Base-by-base conservation (phyloP, 768 basidiomycete species). In the Cystofilobasidium macerans region DNA sequence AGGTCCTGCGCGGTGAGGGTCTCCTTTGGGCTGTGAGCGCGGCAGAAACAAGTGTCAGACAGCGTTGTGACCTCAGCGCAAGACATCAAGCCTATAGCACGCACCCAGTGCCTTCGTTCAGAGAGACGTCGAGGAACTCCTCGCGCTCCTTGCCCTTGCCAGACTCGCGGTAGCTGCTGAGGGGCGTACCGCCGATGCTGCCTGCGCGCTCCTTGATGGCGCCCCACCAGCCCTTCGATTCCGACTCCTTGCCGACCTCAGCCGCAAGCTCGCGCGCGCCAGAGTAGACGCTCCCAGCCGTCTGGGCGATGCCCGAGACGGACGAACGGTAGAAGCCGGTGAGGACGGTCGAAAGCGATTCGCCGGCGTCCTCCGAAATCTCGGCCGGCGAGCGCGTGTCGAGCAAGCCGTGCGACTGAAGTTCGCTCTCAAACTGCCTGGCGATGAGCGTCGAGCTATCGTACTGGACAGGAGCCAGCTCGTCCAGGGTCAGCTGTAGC, bases 351-450 rank as follows among this genome's bases (percentile, higher is more conserved):
- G 53, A 47, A 54, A 67, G 28, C n/a, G 51, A 32, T 20, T 67
- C 65, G 5, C n/a, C 32, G 1, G 38, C 30, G 22, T 67, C 65
- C 47, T 67, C 65, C 0, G 24, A 40, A 6, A 61, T 18, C 12
- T 45, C 53, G 20, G 65, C 35, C 14, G 38, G 30, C 35, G 60
- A 36, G 22, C 65, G 59, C 30, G 65, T 67, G 47, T 67, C 65
- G 59, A 67, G 65, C 22, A 67, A 33, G 9, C 35, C 54, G 54
- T 54, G 28, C 18, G 59, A 13, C 24, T 53, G 38, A 43, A 67
- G 59, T 22, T 54, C 40, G 47, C 58, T 20, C 43, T 67, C 65
- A 32, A 67, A 67, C 40, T 60, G 47, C 18, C 65, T 59, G 14
- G 65, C 51, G 59, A 67, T 59, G 5, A 38, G 14, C 12, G 65